Conservation (phyloP, 1,284 basidiomycete genomes). For the Uromyces viciae-fabae region DNA sequence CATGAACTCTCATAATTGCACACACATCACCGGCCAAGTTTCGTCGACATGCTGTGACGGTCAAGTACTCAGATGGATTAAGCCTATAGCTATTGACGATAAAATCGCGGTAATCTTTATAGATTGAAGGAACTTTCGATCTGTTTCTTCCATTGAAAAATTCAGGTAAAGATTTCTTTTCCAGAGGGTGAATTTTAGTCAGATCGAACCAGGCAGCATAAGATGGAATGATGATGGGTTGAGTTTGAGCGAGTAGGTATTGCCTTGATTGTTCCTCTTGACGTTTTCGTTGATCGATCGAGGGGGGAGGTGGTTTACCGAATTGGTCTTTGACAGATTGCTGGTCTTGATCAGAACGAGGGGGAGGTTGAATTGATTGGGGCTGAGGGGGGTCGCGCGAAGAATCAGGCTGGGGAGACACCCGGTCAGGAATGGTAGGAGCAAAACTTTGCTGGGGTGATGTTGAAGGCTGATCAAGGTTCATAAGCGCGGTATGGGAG, state of each 20-base stretch:
- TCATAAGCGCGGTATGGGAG: neutral
- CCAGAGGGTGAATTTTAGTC: conserved; percentile 84
- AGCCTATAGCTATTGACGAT: conserved; percentile 99
- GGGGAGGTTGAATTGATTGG: neutral
- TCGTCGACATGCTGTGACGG: conserved; percentile 90
- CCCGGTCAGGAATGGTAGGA: neutral
- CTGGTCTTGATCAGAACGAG: conserved; percentile 6
- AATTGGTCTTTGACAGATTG: neutral
- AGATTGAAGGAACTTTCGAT: conserved; percentile 91
- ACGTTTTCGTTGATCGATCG: conserved; percentile 28
- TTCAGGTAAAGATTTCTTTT: conserved; percentile 87
- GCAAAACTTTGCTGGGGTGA: neutral
- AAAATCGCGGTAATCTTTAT: conserved; percentile 99
- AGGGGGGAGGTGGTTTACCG: neutral
- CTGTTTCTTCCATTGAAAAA: conserved; percentile 96
- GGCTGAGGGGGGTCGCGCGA: neutral
- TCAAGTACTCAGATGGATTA: conserved; percentile 90
- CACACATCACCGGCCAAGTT: conserved; percentile 98
- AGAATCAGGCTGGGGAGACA: neutral
- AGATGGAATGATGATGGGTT: conserved; percentile 86
- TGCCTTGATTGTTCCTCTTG: conserved; percentile 82
- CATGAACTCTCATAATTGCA: conserved; percentile 97
- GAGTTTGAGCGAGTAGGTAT: conserved; percentile 94
- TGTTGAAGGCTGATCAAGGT: neutral
- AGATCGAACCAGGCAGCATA: conserved; percentile 99